These are phyloP conservation scores for Claviceps maximensis DNA, from an alignment of 2,329 filamentous ascomycete genomes.

Conservation along the genomic window DNA sequence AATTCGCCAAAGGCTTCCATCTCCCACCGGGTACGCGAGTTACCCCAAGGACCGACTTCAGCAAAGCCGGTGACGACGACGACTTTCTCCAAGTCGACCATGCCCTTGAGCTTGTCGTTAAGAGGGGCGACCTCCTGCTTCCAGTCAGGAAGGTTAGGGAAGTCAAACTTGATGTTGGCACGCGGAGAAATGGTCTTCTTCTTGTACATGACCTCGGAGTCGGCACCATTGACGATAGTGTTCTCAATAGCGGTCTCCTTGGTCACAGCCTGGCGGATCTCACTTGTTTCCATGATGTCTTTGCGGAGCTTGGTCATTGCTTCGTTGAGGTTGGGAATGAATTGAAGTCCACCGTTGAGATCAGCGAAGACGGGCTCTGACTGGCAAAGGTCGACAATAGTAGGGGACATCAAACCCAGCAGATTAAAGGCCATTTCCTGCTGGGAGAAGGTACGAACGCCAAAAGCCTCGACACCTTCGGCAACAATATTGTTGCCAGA, in stretches of 20 bases:
- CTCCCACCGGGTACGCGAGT: constrained; percentile 95
- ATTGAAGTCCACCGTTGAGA: constrained; percentile 93
- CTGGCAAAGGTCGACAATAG: constrained; percentile 91
- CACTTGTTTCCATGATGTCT: constrained; percentile 88
- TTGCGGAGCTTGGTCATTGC: constrained; percentile 88
- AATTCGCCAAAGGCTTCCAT: constrained; percentile 97
- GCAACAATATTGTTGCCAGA: constrained; percentile 95
- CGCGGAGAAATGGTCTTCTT: constrained; percentile 86
- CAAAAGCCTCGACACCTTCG: constrained; percentile 90
- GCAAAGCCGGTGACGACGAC: constrained; percentile 95
- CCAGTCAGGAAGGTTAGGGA: constrained; percentile 84
- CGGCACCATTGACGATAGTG: constrained; percentile 90
- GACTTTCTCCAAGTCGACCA: constrained; percentile 97
- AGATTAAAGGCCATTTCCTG: constrained; percentile 99
- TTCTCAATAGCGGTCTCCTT: constrained; percentile 96
- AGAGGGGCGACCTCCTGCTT: constrained; percentile 80
- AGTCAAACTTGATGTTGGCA: constrained; percentile 96
- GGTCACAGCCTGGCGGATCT: constrained; percentile 82
- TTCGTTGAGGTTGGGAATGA: constrained; percentile 89
- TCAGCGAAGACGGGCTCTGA: constrained; percentile 92
- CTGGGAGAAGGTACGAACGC: constrained; percentile 96
- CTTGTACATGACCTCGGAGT: constrained; percentile 85
- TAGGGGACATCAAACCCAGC: constrained; percentile 86
- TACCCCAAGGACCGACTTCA: constrained; percentile 95
- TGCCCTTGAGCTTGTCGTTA: constrained; percentile 79